phyloP scores from a whole-genome alignment of 495 filamentous ascomycete genomes.

The Saxophila tyrrhenica region DNA sequence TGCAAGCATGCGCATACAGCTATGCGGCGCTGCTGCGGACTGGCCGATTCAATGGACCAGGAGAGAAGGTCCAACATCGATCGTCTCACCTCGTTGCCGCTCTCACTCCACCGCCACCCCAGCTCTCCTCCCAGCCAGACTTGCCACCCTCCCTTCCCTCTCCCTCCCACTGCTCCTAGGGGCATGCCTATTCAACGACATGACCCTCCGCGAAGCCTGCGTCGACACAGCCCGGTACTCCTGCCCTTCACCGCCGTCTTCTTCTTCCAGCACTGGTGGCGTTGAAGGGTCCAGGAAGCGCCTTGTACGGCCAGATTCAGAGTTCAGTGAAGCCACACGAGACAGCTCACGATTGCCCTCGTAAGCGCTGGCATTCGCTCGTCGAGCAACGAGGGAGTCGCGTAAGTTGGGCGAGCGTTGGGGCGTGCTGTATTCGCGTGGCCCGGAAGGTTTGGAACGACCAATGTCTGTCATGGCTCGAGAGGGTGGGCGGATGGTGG shows the following conservation, averaged over 20 bases:
- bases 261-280: constrained; percentile 14
- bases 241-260: neutral
- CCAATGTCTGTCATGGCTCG: constrained; percentile 33
- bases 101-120: neutral
- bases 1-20: too few relatives aligned
- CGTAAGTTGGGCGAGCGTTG: constrained; percentile 9
- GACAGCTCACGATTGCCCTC: constrained; percentile 7
- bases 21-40: too few relatives aligned
- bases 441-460: constrained; percentile 15
- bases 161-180: neutral
- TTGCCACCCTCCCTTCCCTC: neutral
- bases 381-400: constrained; percentile 1
- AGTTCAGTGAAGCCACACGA: constrained; percentile 7
- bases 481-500: constrained; percentile 29
- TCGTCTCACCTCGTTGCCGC: too few relatives aligned
- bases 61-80: too few relatives aligned
- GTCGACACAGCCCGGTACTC: neutral
- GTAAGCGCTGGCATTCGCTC: constrained; percentile 2
- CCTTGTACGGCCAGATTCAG: constrained; percentile 2
- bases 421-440: constrained; percentile 7
- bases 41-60: too few relatives aligned
- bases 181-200: neutral
- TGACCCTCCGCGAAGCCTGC: neutral
- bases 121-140: neutral
- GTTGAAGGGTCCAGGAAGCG: constrained; percentile 8